These are phyloP conservation scores for Cercospora beticola DNA, from an alignment of 2,329 filamentous ascomycete genomes.

Conservation along the genomic window DNA sequence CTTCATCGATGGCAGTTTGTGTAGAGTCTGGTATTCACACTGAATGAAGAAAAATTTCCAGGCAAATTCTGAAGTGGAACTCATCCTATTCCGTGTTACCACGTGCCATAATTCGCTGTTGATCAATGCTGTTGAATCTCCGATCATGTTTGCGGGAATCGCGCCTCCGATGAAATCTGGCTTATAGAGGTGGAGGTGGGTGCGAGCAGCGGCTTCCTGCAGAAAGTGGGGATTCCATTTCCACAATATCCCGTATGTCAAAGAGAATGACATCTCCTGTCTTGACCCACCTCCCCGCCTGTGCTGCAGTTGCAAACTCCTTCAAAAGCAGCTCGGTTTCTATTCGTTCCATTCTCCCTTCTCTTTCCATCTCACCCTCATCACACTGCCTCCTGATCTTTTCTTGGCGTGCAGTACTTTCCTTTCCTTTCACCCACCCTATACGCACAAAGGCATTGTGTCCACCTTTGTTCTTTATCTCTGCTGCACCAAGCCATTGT, in stretches of 20 bases:
- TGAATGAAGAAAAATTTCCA: neutral
- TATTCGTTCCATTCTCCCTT: neutral
- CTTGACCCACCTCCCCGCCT: neutral
- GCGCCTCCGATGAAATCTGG: neutral
- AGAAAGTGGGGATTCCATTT: neutral
- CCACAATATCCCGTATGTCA: no score
- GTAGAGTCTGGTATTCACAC: neutral
- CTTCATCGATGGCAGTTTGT: neutral
- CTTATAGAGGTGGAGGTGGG: neutral
- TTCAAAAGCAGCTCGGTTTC: neutral
- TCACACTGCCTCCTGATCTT: neutral
- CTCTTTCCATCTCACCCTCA: neutral
- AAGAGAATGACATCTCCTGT: neutral
- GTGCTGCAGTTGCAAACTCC: neutral
- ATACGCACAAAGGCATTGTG: neutral
- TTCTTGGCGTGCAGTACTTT: neutral
- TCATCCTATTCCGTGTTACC: neutral
- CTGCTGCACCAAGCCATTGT: neutral
- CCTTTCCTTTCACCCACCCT: neutral
- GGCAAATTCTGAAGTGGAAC: neutral
- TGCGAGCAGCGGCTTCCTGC: neutral
- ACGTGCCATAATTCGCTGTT: neutral
- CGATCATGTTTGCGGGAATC: neutral
- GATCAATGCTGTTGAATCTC: neutral
- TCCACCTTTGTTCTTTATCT: neutral